Base-by-base conservation (phyloP, 83 land plant species). In the Isoetes engelmannii region DNA sequence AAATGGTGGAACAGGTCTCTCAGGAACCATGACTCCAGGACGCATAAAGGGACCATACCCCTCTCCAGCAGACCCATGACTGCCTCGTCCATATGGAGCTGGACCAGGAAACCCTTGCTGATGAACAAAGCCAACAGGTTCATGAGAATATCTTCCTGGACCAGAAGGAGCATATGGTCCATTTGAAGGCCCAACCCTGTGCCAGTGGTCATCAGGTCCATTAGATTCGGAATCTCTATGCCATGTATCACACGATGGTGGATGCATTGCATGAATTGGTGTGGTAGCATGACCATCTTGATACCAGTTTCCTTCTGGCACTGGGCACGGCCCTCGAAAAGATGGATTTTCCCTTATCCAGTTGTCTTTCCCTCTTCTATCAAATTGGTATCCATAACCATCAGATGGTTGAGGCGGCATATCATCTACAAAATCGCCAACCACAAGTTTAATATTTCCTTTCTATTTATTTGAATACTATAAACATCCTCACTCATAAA, bases 151-250 rank as follows among this genome's bases (percentile, higher is more conserved):
- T 28, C 45, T 70, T 45, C 61, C 48, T 19, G 76, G 74, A 41
- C 69, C 61, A 44, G 56, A 57, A 48, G 74, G 61, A 65, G 76
- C 76, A 47, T 68, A 73, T 56, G 47, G 76, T 28, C 70, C 70
- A 21, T 56, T 55, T 44, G 76, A 61, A 65, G 63, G 69, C 46
- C 76, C 69, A 17, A 61, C 71, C 41, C 76, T 48, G 18, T 70
- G 76, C 76, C 76, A 73, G 56, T 58, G 65, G 44, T 73, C 63
- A 50, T 65, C 69, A 70, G 72, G 41, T 19, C 13, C 19, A 61
- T 19, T 19, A 61, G 17, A 19, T 3, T 19, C 63, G 8, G 62
- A 41, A 41, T 65, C 76, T 0, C 76, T 68, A 0, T 67, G 76
- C 69, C 69, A 73, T 46, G 72, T 44, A 20, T 67, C 76, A 41